Percentiles rank a stretch among this genome's conserved stretches.
Conservation (phyloP, 306 rosid species). For the Astragalus membranaceus region DNA sequence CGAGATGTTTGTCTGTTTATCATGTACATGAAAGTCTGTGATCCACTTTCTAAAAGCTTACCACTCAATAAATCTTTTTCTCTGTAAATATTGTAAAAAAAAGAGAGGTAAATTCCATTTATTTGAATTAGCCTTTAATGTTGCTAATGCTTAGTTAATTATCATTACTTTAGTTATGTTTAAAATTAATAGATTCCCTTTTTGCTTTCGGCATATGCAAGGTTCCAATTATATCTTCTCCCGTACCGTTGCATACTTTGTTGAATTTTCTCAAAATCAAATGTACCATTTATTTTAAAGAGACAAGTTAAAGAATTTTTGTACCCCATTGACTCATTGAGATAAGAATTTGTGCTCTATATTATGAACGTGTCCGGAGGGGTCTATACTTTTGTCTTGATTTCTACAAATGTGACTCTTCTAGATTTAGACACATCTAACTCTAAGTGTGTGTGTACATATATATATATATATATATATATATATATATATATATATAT, state of each 20-base stretch:
- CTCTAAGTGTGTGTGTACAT: no score
- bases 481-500: no score
- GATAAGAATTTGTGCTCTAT: background rate
- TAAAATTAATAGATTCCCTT: background rate
- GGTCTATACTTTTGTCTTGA: background rate
- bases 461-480: no score
- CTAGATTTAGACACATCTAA: background rate
- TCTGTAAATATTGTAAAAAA: background rate
- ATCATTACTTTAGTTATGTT: conserved; percentile 9
- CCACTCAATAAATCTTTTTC: background rate
- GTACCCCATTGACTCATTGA: background rate
- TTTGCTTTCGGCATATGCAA: conserved; percentile 24
- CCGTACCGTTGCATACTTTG: conserved; percentile 16
- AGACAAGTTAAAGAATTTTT: conserved; percentile 11
- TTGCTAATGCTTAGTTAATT: conserved; percentile 1
- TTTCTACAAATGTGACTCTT: conserved; percentile 15
- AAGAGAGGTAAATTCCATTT: background rate
- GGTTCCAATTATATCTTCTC: conserved; percentile 20
- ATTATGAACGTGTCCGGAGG: background rate
- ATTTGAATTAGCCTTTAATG: background rate
- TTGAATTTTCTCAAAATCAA: background rate
- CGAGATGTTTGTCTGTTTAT: background rate
- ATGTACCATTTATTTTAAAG: background rate
- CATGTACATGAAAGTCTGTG: background rate
- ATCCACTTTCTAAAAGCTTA: background rate